Evolutionary conservation across 2,329 filamentous ascomycete species (phyloP), one percentile per base, ranked within the genome.

Genomic region (Claviceps cyperi): DNA sequence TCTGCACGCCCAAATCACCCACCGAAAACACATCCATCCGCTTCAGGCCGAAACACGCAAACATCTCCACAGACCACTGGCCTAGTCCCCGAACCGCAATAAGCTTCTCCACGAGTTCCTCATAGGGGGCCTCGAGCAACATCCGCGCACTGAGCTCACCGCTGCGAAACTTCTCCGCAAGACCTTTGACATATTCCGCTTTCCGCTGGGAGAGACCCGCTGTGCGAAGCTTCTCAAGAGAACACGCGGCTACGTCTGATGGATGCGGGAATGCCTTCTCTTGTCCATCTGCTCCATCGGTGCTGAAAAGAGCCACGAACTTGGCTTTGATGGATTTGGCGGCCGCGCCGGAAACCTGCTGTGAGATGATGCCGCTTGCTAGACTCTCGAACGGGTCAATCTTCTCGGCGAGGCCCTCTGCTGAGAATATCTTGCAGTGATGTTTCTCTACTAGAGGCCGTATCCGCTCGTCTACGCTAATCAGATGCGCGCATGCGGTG

Each of bases 61-160:
- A 98, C 92, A 98, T 97, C 71, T 96, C 90, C 14, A 94, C 89
- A 46, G 83, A 90, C 92, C 92, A 97, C 49, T 75, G 76, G 0
- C 92, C 92, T 47, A 97, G 69, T 0, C 92, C 92, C 9, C 91
- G 76, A 5, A 98, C 89, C 1, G 89, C 86, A 46, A 85, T 87
- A 46, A 98, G 73, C 63, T 78, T 83, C 65, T 85, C 78, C 55
- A 96, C 73, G 7, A 98, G 76, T 57, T 94, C 86, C 47, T 94
- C 90, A 63, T 98, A 92, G 5, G 80, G 77, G 1, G 87, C 88
- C 37, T 80, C 78, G 48, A 86, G 77, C 19, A 97, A 76, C 74
- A 92, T 81, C 54, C 77, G 69, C 11, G 87, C 83, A 43, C 77
- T 84, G 48, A 97, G 71, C 59, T 91, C 86, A 14, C 87, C 87